Evolutionary conservation across 2,329 filamentous ascomycete species (phyloP).

Genomic region (Simplicillium sp.): DNA sequence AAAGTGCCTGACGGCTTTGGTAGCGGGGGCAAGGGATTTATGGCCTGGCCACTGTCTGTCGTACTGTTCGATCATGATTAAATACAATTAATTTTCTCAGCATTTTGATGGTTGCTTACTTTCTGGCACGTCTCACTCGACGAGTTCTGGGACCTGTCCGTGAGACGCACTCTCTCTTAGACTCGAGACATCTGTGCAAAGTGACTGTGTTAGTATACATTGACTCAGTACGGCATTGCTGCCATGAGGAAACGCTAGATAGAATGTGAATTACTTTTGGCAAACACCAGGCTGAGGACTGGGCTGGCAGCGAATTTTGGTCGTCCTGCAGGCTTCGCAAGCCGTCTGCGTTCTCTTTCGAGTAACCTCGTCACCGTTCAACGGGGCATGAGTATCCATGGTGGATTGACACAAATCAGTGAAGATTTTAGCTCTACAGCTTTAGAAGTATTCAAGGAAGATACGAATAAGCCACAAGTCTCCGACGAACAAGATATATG

Average conservation of each 20-base stretch:
- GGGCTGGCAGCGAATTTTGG: conserved; percentile 43
- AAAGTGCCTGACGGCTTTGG: conserved; percentile 38
- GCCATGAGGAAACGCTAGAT: too few relatives aligned
- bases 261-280: conserved; percentile 30
- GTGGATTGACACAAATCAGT: too few relatives aligned
- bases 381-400: too few relatives aligned
- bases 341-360: conserved; percentile 27
- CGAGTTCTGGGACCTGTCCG: conserved; percentile 40
- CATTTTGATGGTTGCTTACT: conserved; percentile 11
- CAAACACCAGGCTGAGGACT: conserved; percentile 38
- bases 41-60: background rate
- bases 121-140: conserved; percentile 34
- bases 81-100: too few relatives aligned
- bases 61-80: background rate
- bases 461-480: too few relatives aligned
- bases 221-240: too few relatives aligned
- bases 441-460: too few relatives aligned
- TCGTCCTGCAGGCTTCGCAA: conserved; percentile 43
- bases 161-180: conserved; percentile 43
- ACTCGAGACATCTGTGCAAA: conserved; percentile 35
- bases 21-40: conserved; percentile 15
- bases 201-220: too few relatives aligned
- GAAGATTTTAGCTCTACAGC: too few relatives aligned
- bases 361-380: background rate
- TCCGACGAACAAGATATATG: too few relatives aligned